Base-by-base conservation (phyloP, 2,329 filamentous ascomycete species). In the Dothideomycetes sp. region DNA sequence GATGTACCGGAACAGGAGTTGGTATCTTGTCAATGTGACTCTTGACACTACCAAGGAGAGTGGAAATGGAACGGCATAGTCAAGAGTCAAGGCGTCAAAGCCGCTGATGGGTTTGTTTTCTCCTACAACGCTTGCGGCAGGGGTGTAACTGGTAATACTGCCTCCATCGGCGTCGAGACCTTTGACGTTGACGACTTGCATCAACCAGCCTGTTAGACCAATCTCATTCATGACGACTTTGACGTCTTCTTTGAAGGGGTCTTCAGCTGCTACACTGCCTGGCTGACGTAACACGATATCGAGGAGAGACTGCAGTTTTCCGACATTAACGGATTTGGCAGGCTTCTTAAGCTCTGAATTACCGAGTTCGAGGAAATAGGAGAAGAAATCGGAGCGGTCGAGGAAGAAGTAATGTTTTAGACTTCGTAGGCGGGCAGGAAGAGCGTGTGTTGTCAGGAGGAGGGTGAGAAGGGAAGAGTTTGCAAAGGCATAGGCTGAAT, bases 371-470 rank as follows among this genome's bases (percentile, higher is more conserved):
- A 98, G 78, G 60, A 98, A 98, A 63, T 96, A 94, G 3, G 87
- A 87, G 62, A 98, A 96, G 67, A 94, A 98, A 60, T 98, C 91
- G 23, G 91, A 95, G 7, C 88, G 83, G 53, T 96, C 89, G 47
- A 98, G 79, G 70, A 98, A 98, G 69, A 96, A 98, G 67, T 98
- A 98, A 63, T 98, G 91, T 60, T 98, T 98, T 27, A 98, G 70
- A 11, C 89, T 96, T 32, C 82, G 78, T 43, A 98, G 72, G 25
- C 91, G 78, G 19, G 84, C 82, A 1, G 89, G 88, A 4, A 98
- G 74, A 10, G 84, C 84, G 57, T 98, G 91, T 5, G 91, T 91
- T 1, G 89, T 96, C 28, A 98, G 72, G 3, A 98, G 78, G 0
- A 98, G 73, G 45, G 87, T 82, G 64, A 98, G 80, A 16, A 98